Evolutionary conservation across 78 protist species (phyloP).

Genomic region (Fonticula alba): DNA sequence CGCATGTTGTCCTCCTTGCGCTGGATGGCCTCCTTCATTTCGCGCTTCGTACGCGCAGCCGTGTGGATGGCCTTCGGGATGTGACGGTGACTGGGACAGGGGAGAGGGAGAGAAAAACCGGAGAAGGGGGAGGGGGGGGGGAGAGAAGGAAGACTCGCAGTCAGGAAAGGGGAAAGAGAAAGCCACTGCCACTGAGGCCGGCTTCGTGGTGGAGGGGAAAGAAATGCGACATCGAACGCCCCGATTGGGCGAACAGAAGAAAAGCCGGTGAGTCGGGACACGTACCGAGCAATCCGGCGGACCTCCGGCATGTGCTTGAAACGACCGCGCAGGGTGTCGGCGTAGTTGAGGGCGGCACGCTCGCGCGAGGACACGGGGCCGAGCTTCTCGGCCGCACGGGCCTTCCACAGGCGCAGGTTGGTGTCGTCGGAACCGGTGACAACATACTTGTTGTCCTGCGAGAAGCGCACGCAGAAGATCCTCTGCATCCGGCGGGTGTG

Average conservation of each 20-base stretch:
- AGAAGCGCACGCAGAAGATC: constrained; percentile 38
- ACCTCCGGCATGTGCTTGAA: constrained; percentile 19
- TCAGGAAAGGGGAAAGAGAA: not conserved
- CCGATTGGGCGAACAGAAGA: no score
- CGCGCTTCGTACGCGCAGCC: constrained; percentile 1
- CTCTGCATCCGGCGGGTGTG: constrained; percentile 85
- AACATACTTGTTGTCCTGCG: constrained; percentile 53
- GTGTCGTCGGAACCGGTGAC: constrained; percentile 68
- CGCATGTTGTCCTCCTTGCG: constrained; percentile 8
- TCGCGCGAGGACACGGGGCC: constrained; percentile 9
- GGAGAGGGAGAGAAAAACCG: not conserved
- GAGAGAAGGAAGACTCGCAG: not conserved
- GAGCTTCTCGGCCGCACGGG: constrained; percentile 31
- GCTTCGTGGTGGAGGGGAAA: no score
- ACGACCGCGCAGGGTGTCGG: constrained; percentile 1
- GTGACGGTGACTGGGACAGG: not conserved
- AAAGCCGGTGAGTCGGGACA: not conserved
- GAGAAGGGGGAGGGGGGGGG: not conserved
- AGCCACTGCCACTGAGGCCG: no score
- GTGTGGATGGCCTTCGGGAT: constrained; percentile 14
- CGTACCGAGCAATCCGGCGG: constrained; percentile 2
- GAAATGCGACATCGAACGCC: no score
- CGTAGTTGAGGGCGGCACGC: constrained; percentile 7
- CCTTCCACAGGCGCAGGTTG: constrained; percentile 71
- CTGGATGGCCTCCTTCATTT: not conserved